Evolutionary conservation across 2,329 filamentous ascomycete genomes (phyloP).

Genomic region (Sporothrix schenckii): DNA sequence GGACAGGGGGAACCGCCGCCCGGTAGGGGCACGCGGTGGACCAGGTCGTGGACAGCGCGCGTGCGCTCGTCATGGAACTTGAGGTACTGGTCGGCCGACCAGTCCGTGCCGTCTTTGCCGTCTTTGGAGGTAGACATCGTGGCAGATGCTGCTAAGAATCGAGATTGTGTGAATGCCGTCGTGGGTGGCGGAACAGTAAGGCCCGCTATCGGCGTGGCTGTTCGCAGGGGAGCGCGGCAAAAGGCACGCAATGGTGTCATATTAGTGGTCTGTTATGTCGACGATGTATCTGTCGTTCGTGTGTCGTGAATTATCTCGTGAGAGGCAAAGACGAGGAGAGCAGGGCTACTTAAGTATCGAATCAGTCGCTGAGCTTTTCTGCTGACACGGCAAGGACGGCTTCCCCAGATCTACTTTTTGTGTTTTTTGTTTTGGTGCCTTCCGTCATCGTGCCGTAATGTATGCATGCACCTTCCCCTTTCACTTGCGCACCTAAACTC

Average conservation of each 20-base stretch:
- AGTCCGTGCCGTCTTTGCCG: slow-evolving; percentile 44
- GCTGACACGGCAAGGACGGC: slow-evolving; percentile 13
- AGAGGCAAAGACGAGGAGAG: neutral
- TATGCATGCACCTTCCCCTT: neutral
- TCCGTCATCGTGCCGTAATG: neutral
- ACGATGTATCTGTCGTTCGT: neutral
- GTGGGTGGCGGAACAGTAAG: neutral
- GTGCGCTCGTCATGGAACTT: slow-evolving; percentile 59
- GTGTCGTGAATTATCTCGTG: neutral
- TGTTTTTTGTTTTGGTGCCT: neutral
- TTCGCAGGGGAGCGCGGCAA: slow-evolving; percentile 22
- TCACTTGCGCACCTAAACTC: neutral
- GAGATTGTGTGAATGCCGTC: neutral
- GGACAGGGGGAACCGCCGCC: slow-evolving; percentile 32
- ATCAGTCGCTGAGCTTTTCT: neutral
- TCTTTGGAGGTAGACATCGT: neutral
- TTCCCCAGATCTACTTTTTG: neutral
- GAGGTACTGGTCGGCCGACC: slow-evolving; percentile 61
- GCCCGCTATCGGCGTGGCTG: neutral
- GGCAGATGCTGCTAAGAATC: neutral
- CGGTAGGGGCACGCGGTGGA: slow-evolving; percentile 50
- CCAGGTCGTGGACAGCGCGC: slow-evolving; percentile 56
- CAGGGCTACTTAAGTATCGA: neutral
- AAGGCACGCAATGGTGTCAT: slow-evolving; percentile 28
- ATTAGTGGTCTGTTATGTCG: neutral